phyloP scores from a whole-genome alignment of 768 basidiomycete species.

The Exidia glandulosa region DNA sequence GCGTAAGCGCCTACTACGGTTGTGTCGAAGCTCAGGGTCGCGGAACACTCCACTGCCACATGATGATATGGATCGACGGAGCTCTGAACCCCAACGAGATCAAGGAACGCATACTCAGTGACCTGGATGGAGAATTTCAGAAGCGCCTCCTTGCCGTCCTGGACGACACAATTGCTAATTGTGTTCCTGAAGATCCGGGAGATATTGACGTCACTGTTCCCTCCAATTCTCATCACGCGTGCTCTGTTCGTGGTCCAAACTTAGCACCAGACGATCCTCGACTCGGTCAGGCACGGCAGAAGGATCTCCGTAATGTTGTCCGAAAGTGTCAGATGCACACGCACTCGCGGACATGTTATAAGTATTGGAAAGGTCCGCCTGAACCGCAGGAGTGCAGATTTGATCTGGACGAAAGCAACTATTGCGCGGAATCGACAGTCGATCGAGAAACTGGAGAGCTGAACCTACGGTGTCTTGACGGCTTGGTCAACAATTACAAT shows the following conservation, averaged over 20 bases:
- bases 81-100: conserved; percentile 23
- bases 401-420: conserved; percentile 5
- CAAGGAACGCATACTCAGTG: not conserved
- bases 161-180: conserved; percentile 17
- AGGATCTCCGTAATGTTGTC: not conserved
- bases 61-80: conserved; percentile 30
- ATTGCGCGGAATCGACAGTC: conserved; percentile 4
- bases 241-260: not conserved
- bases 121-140: conserved; percentile 12
- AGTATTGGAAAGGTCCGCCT: conserved; percentile 7
- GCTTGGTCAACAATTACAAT: conserved; percentile 5
- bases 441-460: conserved; percentile 3
- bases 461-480: conserved; percentile 6
- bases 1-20: conserved; percentile 26
- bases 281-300: not conserved
- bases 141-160: conserved; percentile 12
- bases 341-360: conserved; percentile 8
- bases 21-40: conserved; percentile 29
- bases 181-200: conserved; percentile 11
- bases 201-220: not conserved
- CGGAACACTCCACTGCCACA: conserved; percentile 30
- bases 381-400: conserved; percentile 1
- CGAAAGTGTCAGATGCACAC: conserved; percentile 7
- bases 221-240: not conserved
- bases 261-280: not conserved